Percentiles rank a stretch among this genome's conserved stretches.
Evolutionary conservation across 257 asterid species (phyloP).

Genomic region (Solanum medicagineum): DNA sequence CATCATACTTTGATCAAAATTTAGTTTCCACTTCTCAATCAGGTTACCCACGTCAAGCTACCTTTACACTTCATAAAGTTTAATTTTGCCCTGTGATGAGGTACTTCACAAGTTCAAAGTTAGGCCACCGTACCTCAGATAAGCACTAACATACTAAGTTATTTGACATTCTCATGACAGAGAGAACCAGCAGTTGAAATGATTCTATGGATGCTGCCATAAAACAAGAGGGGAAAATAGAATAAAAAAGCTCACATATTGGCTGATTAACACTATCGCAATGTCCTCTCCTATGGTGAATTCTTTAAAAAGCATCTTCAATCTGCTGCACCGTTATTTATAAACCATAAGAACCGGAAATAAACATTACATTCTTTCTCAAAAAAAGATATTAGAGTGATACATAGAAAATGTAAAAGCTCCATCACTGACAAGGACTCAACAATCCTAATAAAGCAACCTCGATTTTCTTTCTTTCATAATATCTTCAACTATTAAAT

Average conservation of each 20-base stretch:
- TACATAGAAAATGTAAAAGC: not conserved
- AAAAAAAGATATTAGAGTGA: not conserved
- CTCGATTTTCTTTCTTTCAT: slow-evolving; percentile 14
- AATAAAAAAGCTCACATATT: no score
- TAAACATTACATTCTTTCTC: not conserved
- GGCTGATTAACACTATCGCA: no score
- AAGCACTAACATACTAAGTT: not conserved
- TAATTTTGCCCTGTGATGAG: not conserved
- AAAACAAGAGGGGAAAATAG: no score
- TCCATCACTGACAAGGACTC: not conserved
- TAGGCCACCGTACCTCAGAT: not conserved
- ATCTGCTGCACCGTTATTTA: slow-evolving; percentile 50
- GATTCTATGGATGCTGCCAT: no score
- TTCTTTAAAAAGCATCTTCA: no score
- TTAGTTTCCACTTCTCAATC: not conserved
- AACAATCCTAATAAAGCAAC: not conserved
- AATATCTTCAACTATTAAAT: not conserved
- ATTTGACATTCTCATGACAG: not conserved
- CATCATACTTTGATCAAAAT: not conserved
- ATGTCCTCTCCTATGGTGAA: no score
- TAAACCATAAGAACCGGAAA: slow-evolving; percentile 13
- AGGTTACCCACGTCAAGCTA: no score
- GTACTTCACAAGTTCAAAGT: not conserved
- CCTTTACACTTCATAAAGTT: no score
- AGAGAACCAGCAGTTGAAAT: no score